Percentiles rank a stretch among this genome's conserved stretches.
These are phyloP conservation scores for Rhipidocladum racemiflorum DNA, from an alignment of 176 grass and related monocot species.

Conservation along the genomic window DNA sequence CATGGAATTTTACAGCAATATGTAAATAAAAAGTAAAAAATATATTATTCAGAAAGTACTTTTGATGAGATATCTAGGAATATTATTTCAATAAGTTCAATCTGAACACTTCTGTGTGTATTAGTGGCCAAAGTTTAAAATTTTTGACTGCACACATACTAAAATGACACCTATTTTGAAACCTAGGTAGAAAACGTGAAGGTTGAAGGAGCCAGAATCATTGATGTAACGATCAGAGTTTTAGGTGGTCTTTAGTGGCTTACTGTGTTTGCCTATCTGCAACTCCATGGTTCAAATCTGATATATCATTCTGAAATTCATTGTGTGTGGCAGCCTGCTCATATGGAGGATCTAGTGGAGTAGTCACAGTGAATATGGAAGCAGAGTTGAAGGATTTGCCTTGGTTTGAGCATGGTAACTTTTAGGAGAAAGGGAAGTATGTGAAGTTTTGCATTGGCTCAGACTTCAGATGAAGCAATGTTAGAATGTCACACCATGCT, in stretches of 20 bases:
- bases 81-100: neutral
- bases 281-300: constrained; percentile 3
- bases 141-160: too few relatives aligned
- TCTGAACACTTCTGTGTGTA: neutral
- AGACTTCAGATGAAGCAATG: neutral
- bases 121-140: neutral
- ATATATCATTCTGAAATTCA: constrained; percentile 7
- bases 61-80: neutral
- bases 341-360: neutral
- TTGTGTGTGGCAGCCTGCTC: neutral
- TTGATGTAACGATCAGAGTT: constrained; percentile 7
- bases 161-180: neutral
- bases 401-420: neutral
- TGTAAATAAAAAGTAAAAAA: neutral
- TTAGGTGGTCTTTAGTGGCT: neutral
- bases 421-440: neutral
- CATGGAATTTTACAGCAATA: neutral
- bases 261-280: neutral
- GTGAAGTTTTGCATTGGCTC: neutral
- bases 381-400: neutral
- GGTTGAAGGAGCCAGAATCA: neutral
- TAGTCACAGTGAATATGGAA: constrained; percentile 3
- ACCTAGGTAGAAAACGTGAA: constrained; percentile 4
- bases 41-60: neutral
- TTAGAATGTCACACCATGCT: neutral